Conservation (phyloP, 495 filamentous ascomycete species). For the Poronia punctata region DNA sequence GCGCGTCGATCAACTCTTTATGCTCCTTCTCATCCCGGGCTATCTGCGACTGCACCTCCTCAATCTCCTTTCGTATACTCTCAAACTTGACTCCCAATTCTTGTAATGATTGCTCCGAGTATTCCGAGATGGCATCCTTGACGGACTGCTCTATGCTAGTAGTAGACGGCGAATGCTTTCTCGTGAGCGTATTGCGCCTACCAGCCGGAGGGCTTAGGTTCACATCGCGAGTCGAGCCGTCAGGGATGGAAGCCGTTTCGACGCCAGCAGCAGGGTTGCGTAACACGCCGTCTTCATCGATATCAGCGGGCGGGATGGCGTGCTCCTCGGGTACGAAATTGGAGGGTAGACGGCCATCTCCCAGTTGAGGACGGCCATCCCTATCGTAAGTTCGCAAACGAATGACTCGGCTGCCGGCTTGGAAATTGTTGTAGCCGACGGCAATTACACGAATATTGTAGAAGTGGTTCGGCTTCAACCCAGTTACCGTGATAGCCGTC, state of each 20-base stretch:
- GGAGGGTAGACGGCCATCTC: conserved; percentile 43
- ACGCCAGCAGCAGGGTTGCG: conserved; percentile 39
- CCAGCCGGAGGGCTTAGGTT: conserved; percentile 47
- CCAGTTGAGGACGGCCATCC: conserved; percentile 50
- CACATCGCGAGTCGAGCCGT: conserved; percentile 53
- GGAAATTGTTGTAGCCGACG: conserved; percentile 82
- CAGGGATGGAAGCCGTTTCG: conserved; percentile 49
- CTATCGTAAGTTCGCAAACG: conserved; percentile 61
- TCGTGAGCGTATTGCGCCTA: conserved; percentile 60
- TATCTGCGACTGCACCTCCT: conserved; percentile 47
- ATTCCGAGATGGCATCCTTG: conserved; percentile 37
- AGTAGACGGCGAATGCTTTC: conserved; percentile 70
- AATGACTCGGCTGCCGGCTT: conserved; percentile 77
- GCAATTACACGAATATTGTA: conserved; percentile 91
- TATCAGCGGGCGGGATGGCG: conserved; percentile 28
- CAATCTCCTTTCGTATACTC: conserved; percentile 60
- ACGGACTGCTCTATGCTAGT: conserved; percentile 50
- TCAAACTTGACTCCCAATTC: conserved; percentile 67
- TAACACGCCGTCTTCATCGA: conserved; percentile 32
- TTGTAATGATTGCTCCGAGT: conserved; percentile 39
- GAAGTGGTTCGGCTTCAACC: conserved; percentile 75
- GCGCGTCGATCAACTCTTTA: conserved; percentile 64
- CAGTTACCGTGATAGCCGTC: conserved; percentile 80
- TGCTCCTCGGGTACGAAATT: conserved; percentile 45
- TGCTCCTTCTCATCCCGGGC: conserved; percentile 62